Percentiles rank a stretch among this genome's conserved stretches.
These are phyloP conservation scores for Lycium barbarum DNA, from an alignment of 257 asterid species.

Conservation along the genomic window DNA sequence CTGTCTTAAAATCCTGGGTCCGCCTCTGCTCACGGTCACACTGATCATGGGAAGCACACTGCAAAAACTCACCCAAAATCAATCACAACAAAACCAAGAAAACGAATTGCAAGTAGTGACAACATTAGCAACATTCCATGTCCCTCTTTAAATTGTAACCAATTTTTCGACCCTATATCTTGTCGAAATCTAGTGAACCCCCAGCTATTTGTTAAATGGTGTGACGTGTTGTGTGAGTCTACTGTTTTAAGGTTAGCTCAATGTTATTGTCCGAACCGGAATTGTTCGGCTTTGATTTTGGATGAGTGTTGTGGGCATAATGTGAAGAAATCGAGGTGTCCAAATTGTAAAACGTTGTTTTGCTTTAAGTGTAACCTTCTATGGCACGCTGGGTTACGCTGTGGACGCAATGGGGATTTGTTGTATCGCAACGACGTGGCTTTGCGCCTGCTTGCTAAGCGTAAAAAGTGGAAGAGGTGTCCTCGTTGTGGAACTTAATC, in stretches of 20 bases:
- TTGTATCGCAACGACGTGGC: conserved; percentile 57
- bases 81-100: not conserved
- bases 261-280: conserved; percentile 62
- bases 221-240: conserved; percentile 63
- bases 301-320: conserved; percentile 66
- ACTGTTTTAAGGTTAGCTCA: conserved; percentile 41
- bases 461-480: conserved; percentile 69
- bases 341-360: conserved; percentile 55
- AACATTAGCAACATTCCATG: conserved; percentile 55
- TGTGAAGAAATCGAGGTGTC: conserved; percentile 53
- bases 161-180: conserved; percentile 56
- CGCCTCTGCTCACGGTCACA: not conserved
- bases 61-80: not conserved
- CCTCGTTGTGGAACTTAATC: conserved; percentile 59
- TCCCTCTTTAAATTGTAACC: conserved; percentile 58
- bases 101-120: not conserved
- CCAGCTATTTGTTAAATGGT: conserved; percentile 64
- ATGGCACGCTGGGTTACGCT: conserved; percentile 65
- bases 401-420: conserved; percentile 50
- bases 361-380: conserved; percentile 60
- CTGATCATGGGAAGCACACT: not conserved
- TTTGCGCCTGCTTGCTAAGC: conserved; percentile 60
- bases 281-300: conserved; percentile 59
- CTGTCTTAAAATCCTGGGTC: too few relatives aligned
- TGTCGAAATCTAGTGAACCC: conserved; percentile 44